Percentiles rank a stretch among this genome's conserved stretches.
These are phyloP conservation scores for Nicotiana rustica DNA, from an alignment of 305 asterid species.

Conservation along the genomic window DNA sequence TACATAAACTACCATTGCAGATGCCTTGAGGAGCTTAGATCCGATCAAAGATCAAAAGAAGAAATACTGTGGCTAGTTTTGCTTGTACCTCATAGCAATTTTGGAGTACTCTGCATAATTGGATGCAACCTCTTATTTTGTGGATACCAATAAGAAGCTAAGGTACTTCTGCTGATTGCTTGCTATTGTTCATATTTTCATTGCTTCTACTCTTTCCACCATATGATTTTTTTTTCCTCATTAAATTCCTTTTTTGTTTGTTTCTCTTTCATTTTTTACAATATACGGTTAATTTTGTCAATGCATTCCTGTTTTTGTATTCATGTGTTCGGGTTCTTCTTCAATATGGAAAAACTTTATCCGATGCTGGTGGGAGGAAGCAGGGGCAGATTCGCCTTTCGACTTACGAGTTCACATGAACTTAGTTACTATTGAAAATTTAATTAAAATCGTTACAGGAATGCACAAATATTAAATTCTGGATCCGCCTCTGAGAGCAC, in stretches of 20 bases:
- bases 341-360: slow-evolving; percentile 12
- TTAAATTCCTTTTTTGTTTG: not conserved
- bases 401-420: too few relatives aligned
- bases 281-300: not conserved
- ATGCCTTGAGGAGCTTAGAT: not conserved
- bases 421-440: too few relatives aligned
- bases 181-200: not conserved
- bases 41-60: not conserved
- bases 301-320: not conserved
- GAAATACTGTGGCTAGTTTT: not conserved
- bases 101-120: not conserved
- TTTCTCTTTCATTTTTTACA: not conserved
- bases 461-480: too few relatives aligned
- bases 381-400: too few relatives aligned
- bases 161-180: not conserved
- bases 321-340: not conserved
- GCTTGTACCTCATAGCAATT: not conserved
- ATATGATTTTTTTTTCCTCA: not conserved
- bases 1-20: not conserved
- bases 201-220: not conserved
- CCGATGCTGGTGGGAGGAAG: not conserved
- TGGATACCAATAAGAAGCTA: not conserved
- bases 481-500: too few relatives aligned
- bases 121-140: not conserved
- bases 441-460: too few relatives aligned